These are phyloP conservation scores for Pyrenochaeta sp. DNA, from an alignment of 2,329 filamentous ascomycete genomes.

Conservation along the genomic window DNA sequence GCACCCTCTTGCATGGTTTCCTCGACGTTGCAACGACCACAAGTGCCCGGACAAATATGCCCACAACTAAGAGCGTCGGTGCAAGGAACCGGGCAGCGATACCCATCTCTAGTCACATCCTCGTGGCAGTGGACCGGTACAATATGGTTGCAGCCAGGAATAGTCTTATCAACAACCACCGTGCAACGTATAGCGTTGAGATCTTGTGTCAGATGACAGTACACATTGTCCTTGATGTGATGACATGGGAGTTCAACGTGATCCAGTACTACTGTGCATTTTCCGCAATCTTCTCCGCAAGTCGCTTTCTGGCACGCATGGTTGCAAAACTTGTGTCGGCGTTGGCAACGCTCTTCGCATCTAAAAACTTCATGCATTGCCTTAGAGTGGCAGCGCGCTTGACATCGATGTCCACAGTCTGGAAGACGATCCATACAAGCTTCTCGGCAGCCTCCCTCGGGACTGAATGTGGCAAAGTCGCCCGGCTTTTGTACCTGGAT, in stretches of 20 bases:
- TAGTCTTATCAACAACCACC: slow-evolving; percentile 53
- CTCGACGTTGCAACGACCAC: slow-evolving; percentile 57
- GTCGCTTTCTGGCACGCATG: slow-evolving; percentile 37
- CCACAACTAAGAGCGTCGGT: slow-evolving; percentile 60
- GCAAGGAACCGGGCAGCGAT: slow-evolving; percentile 61
- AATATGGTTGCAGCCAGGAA: slow-evolving; percentile 65
- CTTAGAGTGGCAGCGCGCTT: slow-evolving; percentile 39
- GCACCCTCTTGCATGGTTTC: slow-evolving; percentile 30
- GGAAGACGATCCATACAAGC: slow-evolving; percentile 28
- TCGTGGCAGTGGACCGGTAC: slow-evolving; percentile 59
- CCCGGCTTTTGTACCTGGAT: slow-evolving; percentile 32
- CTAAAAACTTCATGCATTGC: slow-evolving; percentile 34
- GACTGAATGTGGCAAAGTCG: slow-evolving; percentile 34
- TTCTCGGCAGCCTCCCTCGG: slow-evolving; percentile 41
- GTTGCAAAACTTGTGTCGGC: slow-evolving; percentile 27
- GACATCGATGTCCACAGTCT: slow-evolving; percentile 40
- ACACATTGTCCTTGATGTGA: slow-evolving; percentile 28
- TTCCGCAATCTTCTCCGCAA: slow-evolving; percentile 36
- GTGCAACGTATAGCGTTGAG: slow-evolving; percentile 56
- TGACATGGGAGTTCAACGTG: slow-evolving; percentile 37
- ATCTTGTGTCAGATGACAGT: slow-evolving; percentile 8
- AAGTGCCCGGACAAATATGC: slow-evolving; percentile 61
- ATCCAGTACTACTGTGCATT: slow-evolving; percentile 24
- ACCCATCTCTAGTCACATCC: slow-evolving; percentile 53
- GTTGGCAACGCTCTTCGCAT: slow-evolving; percentile 34